phyloP scores from a whole-genome alignment of 129 eudicot genomes.

The Flaveria bidentis region DNA sequence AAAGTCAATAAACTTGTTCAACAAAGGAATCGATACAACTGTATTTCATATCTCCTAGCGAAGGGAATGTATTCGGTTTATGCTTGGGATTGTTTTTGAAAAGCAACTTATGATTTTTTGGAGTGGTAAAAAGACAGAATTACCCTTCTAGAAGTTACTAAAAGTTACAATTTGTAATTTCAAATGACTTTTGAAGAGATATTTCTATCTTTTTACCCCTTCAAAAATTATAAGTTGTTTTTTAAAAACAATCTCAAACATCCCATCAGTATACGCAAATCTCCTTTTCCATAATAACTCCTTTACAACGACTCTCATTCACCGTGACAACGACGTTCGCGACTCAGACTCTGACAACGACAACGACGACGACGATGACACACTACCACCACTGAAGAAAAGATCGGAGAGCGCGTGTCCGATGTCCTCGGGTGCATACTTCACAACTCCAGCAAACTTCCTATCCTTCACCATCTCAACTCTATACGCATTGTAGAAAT shows the following conservation, averaged over 20 bases:
- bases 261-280: neutral
- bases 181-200: no score
- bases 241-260: no score
- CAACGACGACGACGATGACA: constrained; percentile 18
- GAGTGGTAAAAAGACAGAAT: no score
- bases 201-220: no score
- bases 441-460: constrained; percentile 36
- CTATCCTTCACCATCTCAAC: constrained; percentile 32
- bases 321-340: constrained; percentile 25
- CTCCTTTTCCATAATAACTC: neutral
- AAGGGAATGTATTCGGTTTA: no score
- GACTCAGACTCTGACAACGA: constrained; percentile 12
- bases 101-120: no score
- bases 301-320: constrained; percentile 22
- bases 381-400: constrained; percentile 44
- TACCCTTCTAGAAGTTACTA: no score
- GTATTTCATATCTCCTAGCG: constrained; percentile 1
- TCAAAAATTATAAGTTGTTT: no score
- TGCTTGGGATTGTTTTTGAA: no score
- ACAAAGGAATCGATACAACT: constrained; percentile 5
- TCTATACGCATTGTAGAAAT: constrained; percentile 45
- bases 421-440: constrained; percentile 60
- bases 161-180: no score
- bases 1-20: neutral
- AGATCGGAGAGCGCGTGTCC: constrained; percentile 50